Conservation (phyloP, 257 asterid genomes). For the Anisodus acutangulus region DNA sequence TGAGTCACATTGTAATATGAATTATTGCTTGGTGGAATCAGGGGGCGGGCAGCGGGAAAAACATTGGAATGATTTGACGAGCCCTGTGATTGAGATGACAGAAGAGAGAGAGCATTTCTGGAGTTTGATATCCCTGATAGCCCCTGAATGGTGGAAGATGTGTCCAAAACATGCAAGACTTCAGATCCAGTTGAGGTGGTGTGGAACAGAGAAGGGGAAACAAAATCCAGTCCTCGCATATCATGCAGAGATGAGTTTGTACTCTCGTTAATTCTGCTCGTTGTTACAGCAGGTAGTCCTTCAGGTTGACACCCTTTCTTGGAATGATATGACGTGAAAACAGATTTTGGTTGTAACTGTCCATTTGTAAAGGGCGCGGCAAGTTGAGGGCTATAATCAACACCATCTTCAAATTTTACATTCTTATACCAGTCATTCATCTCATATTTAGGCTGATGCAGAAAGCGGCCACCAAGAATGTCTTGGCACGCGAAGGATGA, state of each 20-base stretch:
- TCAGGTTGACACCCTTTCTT: conserved; percentile 25
- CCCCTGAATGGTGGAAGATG: conserved; percentile 41
- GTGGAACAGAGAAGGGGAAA: conserved; percentile 36
- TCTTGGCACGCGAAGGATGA: conserved; percentile 46
- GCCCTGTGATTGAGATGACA: conserved; percentile 48
- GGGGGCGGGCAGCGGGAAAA: no score
- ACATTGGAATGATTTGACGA: conserved; percentile 29
- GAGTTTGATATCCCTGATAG: conserved; percentile 40
- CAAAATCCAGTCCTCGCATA: conserved; percentile 31
- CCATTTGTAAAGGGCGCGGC: conserved; percentile 33
- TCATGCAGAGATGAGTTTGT: conserved; percentile 30
- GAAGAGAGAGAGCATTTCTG: conserved; percentile 61
- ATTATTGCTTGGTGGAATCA: background rate
- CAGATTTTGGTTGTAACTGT: conserved; percentile 26
- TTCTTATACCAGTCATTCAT: conserved; percentile 37
- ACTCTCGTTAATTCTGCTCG: conserved; percentile 32
- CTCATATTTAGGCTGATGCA: conserved; percentile 41
- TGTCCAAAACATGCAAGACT: conserved; percentile 36
- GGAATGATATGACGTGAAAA: conserved; percentile 28
- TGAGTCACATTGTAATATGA: conserved; percentile 26
- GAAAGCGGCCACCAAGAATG: conserved; percentile 34
- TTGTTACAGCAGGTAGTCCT: conserved; percentile 23
- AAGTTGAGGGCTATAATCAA: conserved; percentile 32
- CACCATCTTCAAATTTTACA: conserved; percentile 40
- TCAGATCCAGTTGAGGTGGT: conserved; percentile 34